These are phyloP conservation scores for Eimeria sp. DNA, from an alignment of 169 alveolate species.

Conservation along the genomic window DNA sequence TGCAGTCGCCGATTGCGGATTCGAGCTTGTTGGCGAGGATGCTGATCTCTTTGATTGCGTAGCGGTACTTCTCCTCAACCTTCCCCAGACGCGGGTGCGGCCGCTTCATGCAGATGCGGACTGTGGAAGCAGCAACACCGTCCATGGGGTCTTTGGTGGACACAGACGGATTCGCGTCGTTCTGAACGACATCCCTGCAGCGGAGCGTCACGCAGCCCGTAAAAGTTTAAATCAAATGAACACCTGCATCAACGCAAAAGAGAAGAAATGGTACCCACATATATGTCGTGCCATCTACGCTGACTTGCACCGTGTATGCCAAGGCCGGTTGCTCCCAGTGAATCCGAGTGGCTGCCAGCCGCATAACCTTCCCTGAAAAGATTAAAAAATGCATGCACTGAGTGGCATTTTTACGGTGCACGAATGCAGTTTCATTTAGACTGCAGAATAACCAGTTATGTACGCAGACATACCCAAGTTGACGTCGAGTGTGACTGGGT, in stretches of 20 bases:
- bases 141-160: slow-evolving; percentile 89
- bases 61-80: slow-evolving; percentile 89
- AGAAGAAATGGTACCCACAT: slow-evolving; percentile 72
- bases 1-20: slow-evolving; percentile 91
- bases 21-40: slow-evolving; percentile 91
- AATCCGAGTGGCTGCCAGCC: slow-evolving; percentile 88
- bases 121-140: slow-evolving; percentile 88
- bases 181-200: slow-evolving; percentile 80
- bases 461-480: slow-evolving; percentile 86
- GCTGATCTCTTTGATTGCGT: slow-evolving; percentile 93
- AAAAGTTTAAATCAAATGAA: background rate
- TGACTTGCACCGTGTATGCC: slow-evolving; percentile 90
- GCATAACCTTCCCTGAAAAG: slow-evolving; percentile 78
- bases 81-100: slow-evolving; percentile 94
- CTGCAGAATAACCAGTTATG: background rate
- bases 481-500: slow-evolving; percentile 86
- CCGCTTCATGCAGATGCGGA: slow-evolving; percentile 90
- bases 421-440: background rate
- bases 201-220: background rate
- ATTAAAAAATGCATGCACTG: background rate
- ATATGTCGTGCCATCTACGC: slow-evolving; percentile 90
- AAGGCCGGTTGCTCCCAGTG: slow-evolving; percentile 96
- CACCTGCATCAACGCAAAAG: background rate
- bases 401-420: background rate
- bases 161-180: slow-evolving; percentile 89